Evolutionary conservation across 768 basidiomycete genomes (phyloP).

Genomic region (Xanthoconium purpureum): DNA sequence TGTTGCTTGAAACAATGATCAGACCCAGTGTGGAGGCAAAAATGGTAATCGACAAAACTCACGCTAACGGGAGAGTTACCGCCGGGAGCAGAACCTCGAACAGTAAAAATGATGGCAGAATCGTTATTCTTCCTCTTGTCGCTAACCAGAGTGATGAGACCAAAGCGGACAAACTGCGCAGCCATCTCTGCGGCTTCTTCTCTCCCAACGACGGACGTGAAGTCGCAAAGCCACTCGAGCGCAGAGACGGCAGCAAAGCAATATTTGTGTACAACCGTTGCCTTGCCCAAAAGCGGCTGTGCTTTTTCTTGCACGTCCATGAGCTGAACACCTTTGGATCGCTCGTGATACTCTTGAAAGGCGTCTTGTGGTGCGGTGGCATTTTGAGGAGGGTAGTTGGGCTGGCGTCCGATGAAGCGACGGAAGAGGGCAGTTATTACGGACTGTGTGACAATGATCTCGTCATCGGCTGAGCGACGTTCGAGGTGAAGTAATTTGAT

Average conservation of each 20-base stretch:
- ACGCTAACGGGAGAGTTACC: constrained; percentile 75
- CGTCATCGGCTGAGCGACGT: constrained; percentile 87
- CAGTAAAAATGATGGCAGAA: constrained; percentile 90
- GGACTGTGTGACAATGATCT: constrained; percentile 92
- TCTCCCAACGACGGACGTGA: constrained; percentile 90
- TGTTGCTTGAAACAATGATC: constrained; percentile 57
- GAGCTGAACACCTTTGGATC: constrained; percentile 69
- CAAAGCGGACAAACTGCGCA: constrained; percentile 95
- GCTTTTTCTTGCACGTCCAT: constrained; percentile 70
- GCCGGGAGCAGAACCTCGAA: constrained; percentile 74
- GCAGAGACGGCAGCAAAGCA: constrained; percentile 87
- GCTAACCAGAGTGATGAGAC: constrained; percentile 83
- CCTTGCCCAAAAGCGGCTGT: constrained; percentile 48
- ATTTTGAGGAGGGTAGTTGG: constrained; percentile 66
- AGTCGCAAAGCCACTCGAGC: constrained; percentile 97
- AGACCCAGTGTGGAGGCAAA: constrained; percentile 1
- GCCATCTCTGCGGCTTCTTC: constrained; percentile 98
- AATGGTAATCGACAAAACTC: constrained; percentile 26
- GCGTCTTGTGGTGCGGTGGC: constrained; percentile 50
- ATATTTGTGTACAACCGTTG: constrained; percentile 51
- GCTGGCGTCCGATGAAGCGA: constrained; percentile 85
- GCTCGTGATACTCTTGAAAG: constrained; percentile 74
- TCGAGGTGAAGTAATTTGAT: constrained; percentile 98
- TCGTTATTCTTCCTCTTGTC: constrained; percentile 91
- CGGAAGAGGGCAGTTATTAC: constrained; percentile 95